Evolutionary conservation across 1,284 basidiomycete species (phyloP), one percentile per base, ranked within the genome.

Genomic region (Ustilago sp.): DNA sequence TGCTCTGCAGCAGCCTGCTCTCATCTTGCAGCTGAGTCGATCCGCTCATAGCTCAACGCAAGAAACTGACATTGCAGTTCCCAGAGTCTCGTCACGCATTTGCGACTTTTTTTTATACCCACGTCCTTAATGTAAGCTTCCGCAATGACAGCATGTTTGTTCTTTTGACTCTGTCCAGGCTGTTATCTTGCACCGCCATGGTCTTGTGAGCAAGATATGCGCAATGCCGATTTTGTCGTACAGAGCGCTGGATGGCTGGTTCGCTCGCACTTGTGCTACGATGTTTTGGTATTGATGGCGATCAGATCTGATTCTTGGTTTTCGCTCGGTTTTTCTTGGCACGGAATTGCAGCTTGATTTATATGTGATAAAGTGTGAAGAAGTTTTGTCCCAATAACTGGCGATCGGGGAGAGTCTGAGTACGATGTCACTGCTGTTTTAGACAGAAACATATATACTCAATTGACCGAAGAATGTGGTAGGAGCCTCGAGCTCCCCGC

Each of bases 101-200:
- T 31, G 48, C 31, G 15, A 28, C 28, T 8, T 4, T 19, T 17
- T 19, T 17, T 31, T 50, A 50, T 50, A 50, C 48, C 48, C 48
- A 31, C 8, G 48, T 50, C 31, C 48, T 7, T 28, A 8, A 31
- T 50, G 48, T 50, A 50, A 23, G 48, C 48, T 15, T 31, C 15
- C 28, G 48, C 28, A 50, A 50, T 50, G 31, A 50, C 48, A 50
- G 48, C 48, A 50, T 45, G 5, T 45, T 15, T 19, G 11, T 45
- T 45, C 43, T 11, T 15, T 45, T 11, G n/a, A 19, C 43, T 45
- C n/a, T 8, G 7, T 7, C 43, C 15, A 8, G 43, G 23, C 23
- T 45, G n/a, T 19, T 19, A 45, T 0, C 28, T 4, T 32, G 8
- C 8, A 17, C 54, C 12, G 19, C 41, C 35, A 23, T 39, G 36